These are phyloP conservation scores for Boletus bicolor DNA, from an alignment of 768 basidiomycete genomes.

Conservation along the genomic window DNA sequence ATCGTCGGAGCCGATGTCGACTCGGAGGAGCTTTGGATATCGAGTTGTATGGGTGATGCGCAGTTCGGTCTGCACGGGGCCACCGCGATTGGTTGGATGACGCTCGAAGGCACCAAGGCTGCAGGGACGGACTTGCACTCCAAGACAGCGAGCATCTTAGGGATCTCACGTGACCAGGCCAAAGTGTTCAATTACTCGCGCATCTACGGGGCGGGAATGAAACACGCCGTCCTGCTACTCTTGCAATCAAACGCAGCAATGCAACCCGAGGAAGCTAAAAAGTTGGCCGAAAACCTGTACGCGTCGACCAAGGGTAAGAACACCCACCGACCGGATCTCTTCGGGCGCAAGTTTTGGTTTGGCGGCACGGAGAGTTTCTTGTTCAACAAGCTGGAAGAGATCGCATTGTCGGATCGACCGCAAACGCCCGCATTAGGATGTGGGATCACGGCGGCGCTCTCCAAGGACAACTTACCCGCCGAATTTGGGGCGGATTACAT, in stretches of 20 bases:
- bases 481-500: constrained; percentile 85
- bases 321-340: constrained; percentile 70
- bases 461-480: constrained; percentile 80
- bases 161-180: constrained; percentile 90
- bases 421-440: constrained; percentile 93
- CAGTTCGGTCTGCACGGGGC: constrained; percentile 97
- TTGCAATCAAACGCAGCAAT: constrained; percentile 81
- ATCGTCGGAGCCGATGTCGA: constrained; percentile 99
- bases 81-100: constrained; percentile 99
- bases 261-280: constrained; percentile 72
- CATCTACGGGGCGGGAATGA: constrained; percentile 98
- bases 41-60: constrained; percentile 96
- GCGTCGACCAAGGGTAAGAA: constrained; percentile 91
- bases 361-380: constrained; percentile 95
- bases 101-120: constrained; percentile 92
- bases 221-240: constrained; percentile 84
- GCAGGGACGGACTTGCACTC: constrained; percentile 96
- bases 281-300: constrained; percentile 82
- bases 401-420: constrained; percentile 82
- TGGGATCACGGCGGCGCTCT: constrained; percentile 90
- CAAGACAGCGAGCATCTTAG: constrained; percentile 90
- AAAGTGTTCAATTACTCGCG: constrained; percentile 99
- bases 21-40: constrained; percentile 98
- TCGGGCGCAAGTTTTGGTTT: constrained; percentile 89
- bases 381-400: constrained; percentile 97